Base-by-base conservation (phyloP, 441 rosid genomes). In the Sinapis alba region DNA sequence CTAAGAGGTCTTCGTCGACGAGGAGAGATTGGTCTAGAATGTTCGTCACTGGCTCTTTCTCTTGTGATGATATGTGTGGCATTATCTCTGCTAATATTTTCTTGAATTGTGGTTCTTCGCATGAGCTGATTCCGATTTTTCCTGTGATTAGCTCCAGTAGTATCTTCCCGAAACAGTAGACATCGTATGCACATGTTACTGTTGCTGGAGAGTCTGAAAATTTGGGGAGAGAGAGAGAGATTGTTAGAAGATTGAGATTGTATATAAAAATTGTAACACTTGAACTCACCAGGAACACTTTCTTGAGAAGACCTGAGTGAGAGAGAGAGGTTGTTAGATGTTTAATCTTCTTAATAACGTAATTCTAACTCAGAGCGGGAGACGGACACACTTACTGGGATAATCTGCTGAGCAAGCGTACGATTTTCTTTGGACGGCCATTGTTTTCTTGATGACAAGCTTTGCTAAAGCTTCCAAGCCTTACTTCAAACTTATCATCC, bases 401-500 rank as follows among this genome's bases (percentile, higher is more conserved):
- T 56, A 82, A 83, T 76, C 27, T 54, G 27, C 84, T 32, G 18
- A 86, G 79, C 24, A 86, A 71, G 15, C 89, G 75, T 7, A 81
- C 66, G 34, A 89, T 77, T 67, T 80, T 84, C 11, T 78, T 80
- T 18, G 82, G 87, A 68, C 85, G 87, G 57, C 80, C 56, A 79
- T 85, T 85, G 32, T 77, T 88, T 74, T 85, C 87, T 54, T 84
- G 87, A 41, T 65, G 60, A 76, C 69, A 68, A 77, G 82, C 83
- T 75, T 83, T 84, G 69, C 85, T 85, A 72, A 89, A 79, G 77
- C 94, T 89, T 57, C 94, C 94, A 63, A 89, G 87, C 45, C 94
- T 85, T 38, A 89, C 94, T 79, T 89, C 94, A 62, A 84, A 89
- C 75, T 87, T 86, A 79, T 89, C 90, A 67, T 89, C 94, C 6